These are phyloP conservation scores for Aspergillus ruber DNA, from an alignment of 2,329 filamentous ascomycete species.

Conservation along the genomic window DNA sequence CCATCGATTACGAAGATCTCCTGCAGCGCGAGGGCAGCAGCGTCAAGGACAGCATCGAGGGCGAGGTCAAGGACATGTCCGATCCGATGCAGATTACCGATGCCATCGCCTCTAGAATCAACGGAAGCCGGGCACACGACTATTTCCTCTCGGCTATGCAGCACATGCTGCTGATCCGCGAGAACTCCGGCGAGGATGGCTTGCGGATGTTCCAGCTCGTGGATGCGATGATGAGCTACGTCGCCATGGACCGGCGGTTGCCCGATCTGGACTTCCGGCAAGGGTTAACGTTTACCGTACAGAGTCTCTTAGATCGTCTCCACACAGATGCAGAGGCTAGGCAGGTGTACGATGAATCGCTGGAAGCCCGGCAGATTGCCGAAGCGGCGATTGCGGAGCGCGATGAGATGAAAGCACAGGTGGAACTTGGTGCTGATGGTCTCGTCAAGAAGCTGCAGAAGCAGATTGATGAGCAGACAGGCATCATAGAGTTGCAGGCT, in stretches of 20 bases:
- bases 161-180: conserved; percentile 84
- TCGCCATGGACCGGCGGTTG: conserved; percentile 92
- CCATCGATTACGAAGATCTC: conserved; percentile 96
- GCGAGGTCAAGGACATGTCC: conserved; percentile 82
- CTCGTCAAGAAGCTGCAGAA: conserved; percentile 87
- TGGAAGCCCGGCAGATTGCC: conserved; percentile 85
- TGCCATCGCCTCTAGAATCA: conserved; percentile 78
- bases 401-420: conserved; percentile 83
- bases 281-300: conserved; percentile 94
- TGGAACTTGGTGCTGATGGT: conserved; percentile 88
- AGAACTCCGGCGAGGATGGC: conserved; percentile 86
- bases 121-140: conserved; percentile 79
- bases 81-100: conserved; percentile 92
- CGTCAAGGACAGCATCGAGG: conserved; percentile 80
- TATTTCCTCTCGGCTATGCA: conserved; percentile 95
- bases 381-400: conserved; percentile 94
- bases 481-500: conserved; percentile 81
- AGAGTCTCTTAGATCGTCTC: conserved; percentile 87
- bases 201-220: conserved; percentile 95
- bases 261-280: conserved; percentile 98
- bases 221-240: conserved; percentile 97
- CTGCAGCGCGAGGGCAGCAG: conserved; percentile 85
- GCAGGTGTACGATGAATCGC: conserved; percentile 82
- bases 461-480: conserved; percentile 85
- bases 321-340: conserved; percentile 94